A percentile compares a stretch with the other conserved stretches of the same genome.
phyloP scores from a whole-genome alignment of 1,284 basidiomycete species.

The Ceratobasidium sp. region DNA sequence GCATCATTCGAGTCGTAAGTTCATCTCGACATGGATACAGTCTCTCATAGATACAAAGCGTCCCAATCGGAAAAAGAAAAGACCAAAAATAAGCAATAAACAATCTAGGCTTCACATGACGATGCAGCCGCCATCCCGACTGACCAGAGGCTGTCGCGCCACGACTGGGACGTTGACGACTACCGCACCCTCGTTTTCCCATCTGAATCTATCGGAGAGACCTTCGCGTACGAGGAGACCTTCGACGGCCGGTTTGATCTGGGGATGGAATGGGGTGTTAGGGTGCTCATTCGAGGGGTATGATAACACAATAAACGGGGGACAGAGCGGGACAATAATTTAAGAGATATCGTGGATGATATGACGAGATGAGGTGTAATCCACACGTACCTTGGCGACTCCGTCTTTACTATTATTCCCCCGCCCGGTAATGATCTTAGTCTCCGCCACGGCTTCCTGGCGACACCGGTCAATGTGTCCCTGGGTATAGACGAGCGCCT shows the following conservation, averaged over 20 bases:
- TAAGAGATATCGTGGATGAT: too few relatives aligned
- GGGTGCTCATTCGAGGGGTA: background rate
- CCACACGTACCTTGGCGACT: conserved; percentile 30
- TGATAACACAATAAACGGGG: too few relatives aligned
- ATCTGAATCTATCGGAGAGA: conserved; percentile 2
- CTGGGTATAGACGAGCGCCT: conserved; percentile 37
- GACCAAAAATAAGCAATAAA: background rate
- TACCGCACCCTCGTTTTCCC: conserved; percentile 36
- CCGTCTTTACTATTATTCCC: conserved; percentile 42
- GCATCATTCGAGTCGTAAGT: background rate
- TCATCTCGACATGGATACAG: conserved; percentile 21
- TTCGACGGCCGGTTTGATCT: conserved; percentile 44
- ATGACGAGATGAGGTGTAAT: too few relatives aligned
- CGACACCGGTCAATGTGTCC: conserved; percentile 30
- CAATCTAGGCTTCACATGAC: conserved; percentile 32
- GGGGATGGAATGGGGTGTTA: background rate
- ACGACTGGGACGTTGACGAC: conserved; percentile 17
- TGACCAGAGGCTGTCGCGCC: background rate
- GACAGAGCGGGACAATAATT: too few relatives aligned
- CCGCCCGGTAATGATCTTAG: conserved; percentile 33
- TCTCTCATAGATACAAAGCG: conserved; percentile 1
- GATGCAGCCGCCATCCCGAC: conserved; percentile 8
- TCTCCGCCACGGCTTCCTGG: conserved; percentile 19
- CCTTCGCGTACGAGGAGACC: conserved; percentile 39
- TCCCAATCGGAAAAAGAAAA: conserved; percentile 24